Conservation (phyloP, 805 yeast species). For the Sugiyamaella americana region DNA sequence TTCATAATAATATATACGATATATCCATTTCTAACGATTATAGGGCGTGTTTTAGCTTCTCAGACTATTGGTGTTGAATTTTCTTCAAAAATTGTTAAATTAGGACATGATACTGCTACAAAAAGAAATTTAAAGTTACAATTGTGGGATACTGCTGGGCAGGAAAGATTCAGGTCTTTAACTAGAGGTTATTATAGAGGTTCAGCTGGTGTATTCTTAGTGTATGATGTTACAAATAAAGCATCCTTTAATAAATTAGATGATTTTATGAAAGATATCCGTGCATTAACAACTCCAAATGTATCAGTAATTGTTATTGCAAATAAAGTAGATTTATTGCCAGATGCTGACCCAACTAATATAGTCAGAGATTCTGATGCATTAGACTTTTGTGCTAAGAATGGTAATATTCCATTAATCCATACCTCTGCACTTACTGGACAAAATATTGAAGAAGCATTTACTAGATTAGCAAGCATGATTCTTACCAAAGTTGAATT, state of each 20-base stretch:
- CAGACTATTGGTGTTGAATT: conserved; percentile 39
- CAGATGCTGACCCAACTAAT: conserved; percentile 28
- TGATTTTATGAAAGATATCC: conserved; percentile 84
- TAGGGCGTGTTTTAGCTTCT: conserved; percentile 31
- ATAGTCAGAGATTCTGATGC: conserved; percentile 34
- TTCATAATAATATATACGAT: background rate
- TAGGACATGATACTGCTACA: conserved; percentile 24
- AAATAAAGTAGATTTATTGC: conserved; percentile 75
- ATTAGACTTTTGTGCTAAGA: conserved; percentile 29
- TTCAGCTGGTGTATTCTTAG: conserved; percentile 89
- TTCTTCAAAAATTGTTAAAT: conserved; percentile 32
- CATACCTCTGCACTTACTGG: conserved; percentile 40
- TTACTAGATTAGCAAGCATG: conserved; percentile 35
- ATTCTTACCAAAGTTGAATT: conserved; percentile 43
- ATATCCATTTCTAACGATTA: background rate
- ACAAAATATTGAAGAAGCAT: conserved; percentile 38
- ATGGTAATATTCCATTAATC: conserved; percentile 35
- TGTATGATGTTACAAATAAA: conserved; percentile 81
- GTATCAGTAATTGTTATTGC: conserved; percentile 89
- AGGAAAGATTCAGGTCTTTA: conserved; percentile 90
- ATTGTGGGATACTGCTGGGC: conserved; percentile 98
- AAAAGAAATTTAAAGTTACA: conserved; percentile 4
- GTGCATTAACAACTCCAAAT: conserved; percentile 87
- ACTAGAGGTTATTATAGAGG: conserved; percentile 93
- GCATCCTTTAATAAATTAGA: conserved; percentile 79